Evolutionary conservation across 1,284 basidiomycete species (phyloP).

Genomic region (Boletus semigastroideus): DNA sequence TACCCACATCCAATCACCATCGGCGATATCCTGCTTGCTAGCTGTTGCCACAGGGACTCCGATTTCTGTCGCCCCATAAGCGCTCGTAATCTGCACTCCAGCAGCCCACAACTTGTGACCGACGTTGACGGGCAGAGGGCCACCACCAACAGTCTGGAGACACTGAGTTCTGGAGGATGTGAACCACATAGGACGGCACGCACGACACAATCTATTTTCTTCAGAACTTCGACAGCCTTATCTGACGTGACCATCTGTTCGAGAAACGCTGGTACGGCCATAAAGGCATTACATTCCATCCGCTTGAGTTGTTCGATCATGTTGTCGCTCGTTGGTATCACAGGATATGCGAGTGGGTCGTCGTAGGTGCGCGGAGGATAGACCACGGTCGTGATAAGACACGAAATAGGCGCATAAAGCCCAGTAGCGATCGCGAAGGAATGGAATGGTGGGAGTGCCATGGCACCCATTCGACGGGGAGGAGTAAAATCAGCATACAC

Average conservation of each 20-base stretch:
- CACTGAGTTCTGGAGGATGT: not conserved
- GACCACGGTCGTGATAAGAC: not conserved
- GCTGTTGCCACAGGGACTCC: not conserved
- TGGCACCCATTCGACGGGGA: too few species aligned
- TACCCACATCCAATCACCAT: constrained; percentile 25
- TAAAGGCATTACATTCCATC: constrained; percentile 4
- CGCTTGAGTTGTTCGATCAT: constrained; percentile 8
- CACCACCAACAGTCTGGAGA: constrained; percentile 17
- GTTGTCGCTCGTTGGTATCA: constrained; percentile 19
- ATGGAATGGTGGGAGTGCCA: too few species aligned
- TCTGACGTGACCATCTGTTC: constrained; percentile 8
- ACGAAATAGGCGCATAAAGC: constrained; percentile 6
- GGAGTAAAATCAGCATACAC: too few species aligned
- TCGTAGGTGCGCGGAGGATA: constrained; percentile 8
- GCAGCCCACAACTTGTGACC: constrained; percentile 11
- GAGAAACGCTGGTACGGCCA: constrained; percentile 17
- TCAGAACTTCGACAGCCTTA: constrained; percentile 6
- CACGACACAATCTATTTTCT: constrained; percentile 12
- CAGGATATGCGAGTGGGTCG: not conserved
- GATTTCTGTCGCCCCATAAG: constrained; percentile 28
- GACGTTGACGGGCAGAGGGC: constrained; percentile 17
- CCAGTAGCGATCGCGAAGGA: too few species aligned
- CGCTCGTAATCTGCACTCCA: constrained; percentile 12
- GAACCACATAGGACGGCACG: not conserved
- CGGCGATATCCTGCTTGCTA: not conserved